Base-by-base conservation (phyloP, 495 filamentous ascomycete species). In the Penicillium ochrochloron region DNA sequence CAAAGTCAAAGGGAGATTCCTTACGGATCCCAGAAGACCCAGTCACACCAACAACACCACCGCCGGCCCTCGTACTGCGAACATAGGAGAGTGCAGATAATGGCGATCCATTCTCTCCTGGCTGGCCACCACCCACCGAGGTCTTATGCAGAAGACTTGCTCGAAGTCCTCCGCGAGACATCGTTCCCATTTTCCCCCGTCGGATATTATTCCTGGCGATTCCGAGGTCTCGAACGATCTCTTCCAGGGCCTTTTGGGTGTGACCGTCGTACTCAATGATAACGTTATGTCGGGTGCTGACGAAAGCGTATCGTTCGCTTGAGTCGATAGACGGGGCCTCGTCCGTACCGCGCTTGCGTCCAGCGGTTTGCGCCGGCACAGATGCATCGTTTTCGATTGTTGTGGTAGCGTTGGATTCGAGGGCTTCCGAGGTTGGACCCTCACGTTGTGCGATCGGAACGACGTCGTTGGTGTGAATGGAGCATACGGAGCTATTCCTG, bases 251-350 rank as follows among this genome's bases (percentile, higher is more conserved):
- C 37, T 86, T 84, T 71, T 97, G 93, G 12, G 93, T 89, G 61
- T 91, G 87, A 67, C 90, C 90, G 72, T 97, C 93, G 74, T 96
- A 97, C 73, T 93, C 91, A 46, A 97, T 90, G 31, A 94, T 88
- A 60, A 96, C 87, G 85, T 92, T 93, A 63, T 85, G 87, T 59
- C 90, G 85, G 14, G 86, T 88, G 60, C 91, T 88, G 72, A 89
- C 92, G 25, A 82, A 81, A 71, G 82, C 50, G 69, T 85, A 61
- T 68, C 78, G 66, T 31, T 76, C 71, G 10, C 55, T 63, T 12
- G 78, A 81, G 39, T 69, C 70, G 39, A 67, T 62, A 21, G 71
- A 76, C 6, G 72, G 60, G 23, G 70, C 67, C 57, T 80, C 66
- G 29, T 78, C 69, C 1, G 68, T 64, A 7, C 68, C 68, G 25